Evolutionary conservation across 2,329 filamentous ascomycete genomes (phyloP), one percentile per base, ranked within the genome.

Genomic region (Fusarium anguioides): DNA sequence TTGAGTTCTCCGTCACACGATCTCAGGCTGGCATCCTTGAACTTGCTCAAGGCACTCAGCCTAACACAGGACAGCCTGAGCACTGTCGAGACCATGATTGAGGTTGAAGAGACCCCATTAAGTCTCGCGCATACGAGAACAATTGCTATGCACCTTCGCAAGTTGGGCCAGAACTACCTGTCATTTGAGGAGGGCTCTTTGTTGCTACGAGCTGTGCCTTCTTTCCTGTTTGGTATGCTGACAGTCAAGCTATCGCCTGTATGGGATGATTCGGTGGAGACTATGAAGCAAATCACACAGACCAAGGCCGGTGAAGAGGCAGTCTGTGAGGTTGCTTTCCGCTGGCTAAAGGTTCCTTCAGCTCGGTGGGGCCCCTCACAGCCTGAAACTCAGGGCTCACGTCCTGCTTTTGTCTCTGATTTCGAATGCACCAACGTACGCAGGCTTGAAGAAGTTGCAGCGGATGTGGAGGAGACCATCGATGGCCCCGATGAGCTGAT

Each of bases 151-250:
- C 89, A 95, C 64, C 86, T 97, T 52, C 91, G 95, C 44, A 94
- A 93, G 72, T 84, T 97, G 40, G 83, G 90, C 15, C 80, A 84
- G 52, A 79, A 79, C 27, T 97, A 96, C 75, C 79, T 85, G 8
- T 82, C 85, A 23, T 75, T 90, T 11, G 81, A 82, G 37, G 80
- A 86, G 4, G 83, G 86, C 35, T 86, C 86, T 3, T 92, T 90
- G 87, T 80, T 96, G 66, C 83, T 86, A 59, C 84, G 86, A 71
- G 88, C 93, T 8, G 85, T 98, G 27, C 92, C 94, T 1, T 85
- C 87, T 1, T 98, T 94, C 73, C 89, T 93, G 71, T 97, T 97
- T 71, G 96, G 96, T 46, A 86, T 97, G 78, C 84, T 98, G 60
- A 96, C 94, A 1, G 89, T 97, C 46, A 92, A 91, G 69, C 84